A percentile compares a stretch with the other conserved stretches of the same genome.
phyloP scores from a whole-genome alignment of 1,284 basidiomycete species.

The Ganoderma multipileum region DNA sequence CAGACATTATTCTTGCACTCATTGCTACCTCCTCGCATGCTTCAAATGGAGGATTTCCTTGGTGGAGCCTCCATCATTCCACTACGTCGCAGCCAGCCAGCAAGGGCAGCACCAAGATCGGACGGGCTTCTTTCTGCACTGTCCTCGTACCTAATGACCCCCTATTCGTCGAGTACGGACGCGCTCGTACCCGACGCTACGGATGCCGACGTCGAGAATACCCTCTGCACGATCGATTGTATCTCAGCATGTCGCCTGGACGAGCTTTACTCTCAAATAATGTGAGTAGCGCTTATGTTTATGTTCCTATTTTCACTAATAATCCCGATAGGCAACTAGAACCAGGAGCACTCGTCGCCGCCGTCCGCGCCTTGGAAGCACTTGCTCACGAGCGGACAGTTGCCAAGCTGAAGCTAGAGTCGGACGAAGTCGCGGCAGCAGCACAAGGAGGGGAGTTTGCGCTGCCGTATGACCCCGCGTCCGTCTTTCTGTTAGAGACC shows the following conservation, averaged over 20 bases:
- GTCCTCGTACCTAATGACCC: constrained; percentile 97
- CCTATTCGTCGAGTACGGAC: constrained; percentile 81
- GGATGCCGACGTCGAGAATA: constrained; percentile 92
- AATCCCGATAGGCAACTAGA: constrained; percentile 67
- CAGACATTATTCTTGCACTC: constrained; percentile 96
- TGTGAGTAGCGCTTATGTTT: constrained; percentile 59
- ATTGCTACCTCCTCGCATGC: constrained; percentile 85
- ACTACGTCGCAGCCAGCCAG: constrained; percentile 76
- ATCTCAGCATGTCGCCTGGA: constrained; percentile 94
- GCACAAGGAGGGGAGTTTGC: constrained; percentile 50
- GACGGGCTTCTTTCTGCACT: constrained; percentile 94
- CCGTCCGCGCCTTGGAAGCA: constrained; percentile 87
- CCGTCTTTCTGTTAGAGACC: constrained; percentile 92
- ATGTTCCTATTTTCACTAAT: background rate
- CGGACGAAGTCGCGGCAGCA: constrained; percentile 58
- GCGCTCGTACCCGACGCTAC: constrained; percentile 82
- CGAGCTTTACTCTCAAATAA: constrained; percentile 92
- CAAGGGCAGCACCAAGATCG: constrained; percentile 68
- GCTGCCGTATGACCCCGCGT: constrained; percentile 93
- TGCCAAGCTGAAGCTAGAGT: constrained; percentile 72
- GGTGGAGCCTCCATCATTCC: constrained; percentile 91
- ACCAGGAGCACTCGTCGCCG: constrained; percentile 80
- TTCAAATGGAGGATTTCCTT: constrained; percentile 98
- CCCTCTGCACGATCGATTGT: constrained; percentile 94
- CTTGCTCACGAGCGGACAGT: constrained; percentile 89